Conservation (phyloP, 331 rosid species). For the Spiraea crenata region DNA sequence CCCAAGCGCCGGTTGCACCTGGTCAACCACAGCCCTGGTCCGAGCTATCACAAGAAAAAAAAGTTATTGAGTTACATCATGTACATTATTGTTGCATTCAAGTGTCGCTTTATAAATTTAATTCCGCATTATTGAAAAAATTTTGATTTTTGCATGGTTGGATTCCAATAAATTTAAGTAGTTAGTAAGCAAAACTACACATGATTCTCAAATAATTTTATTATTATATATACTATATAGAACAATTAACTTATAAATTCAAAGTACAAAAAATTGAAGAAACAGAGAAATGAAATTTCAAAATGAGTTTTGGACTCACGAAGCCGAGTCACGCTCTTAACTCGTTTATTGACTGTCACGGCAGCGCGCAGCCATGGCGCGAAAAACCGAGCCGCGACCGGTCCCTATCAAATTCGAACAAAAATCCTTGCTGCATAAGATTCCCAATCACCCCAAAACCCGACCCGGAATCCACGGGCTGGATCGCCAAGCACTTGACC, state of each 20-base stretch:
- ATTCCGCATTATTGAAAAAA: too few relatives aligned
- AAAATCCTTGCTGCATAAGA: slow-evolving; percentile 80
- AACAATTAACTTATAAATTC: slow-evolving; percentile 2
- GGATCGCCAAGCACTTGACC: slow-evolving; percentile 64
- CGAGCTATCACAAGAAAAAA: too few relatives aligned
- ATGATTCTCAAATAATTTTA: background rate
- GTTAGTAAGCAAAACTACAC: too few relatives aligned
- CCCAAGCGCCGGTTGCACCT: too few relatives aligned
- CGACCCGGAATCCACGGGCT: slow-evolving; percentile 42
- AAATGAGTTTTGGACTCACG: slow-evolving; percentile 9
- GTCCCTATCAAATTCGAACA: slow-evolving; percentile 69
- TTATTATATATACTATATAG: background rate
- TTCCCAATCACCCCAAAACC: slow-evolving; percentile 79
- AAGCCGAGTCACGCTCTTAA: slow-evolving; percentile 2
- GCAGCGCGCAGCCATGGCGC: slow-evolving; percentile 71
- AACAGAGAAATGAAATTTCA: background rate
- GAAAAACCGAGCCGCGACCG: slow-evolving; percentile 65
- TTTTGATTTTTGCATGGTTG: too few relatives aligned
- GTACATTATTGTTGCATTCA: too few relatives aligned
- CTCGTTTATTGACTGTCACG: slow-evolving; percentile 22
- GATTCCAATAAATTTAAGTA: too few relatives aligned
- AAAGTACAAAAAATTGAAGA: background rate
- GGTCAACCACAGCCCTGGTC: too few relatives aligned
- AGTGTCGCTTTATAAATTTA: too few relatives aligned
- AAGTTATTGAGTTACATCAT: too few relatives aligned